Percentiles rank a stretch among this genome's conserved stretches.
Conservation (phyloP, 2,329 filamentous ascomycete genomes). For the Ceratocystis colombiana region DNA sequence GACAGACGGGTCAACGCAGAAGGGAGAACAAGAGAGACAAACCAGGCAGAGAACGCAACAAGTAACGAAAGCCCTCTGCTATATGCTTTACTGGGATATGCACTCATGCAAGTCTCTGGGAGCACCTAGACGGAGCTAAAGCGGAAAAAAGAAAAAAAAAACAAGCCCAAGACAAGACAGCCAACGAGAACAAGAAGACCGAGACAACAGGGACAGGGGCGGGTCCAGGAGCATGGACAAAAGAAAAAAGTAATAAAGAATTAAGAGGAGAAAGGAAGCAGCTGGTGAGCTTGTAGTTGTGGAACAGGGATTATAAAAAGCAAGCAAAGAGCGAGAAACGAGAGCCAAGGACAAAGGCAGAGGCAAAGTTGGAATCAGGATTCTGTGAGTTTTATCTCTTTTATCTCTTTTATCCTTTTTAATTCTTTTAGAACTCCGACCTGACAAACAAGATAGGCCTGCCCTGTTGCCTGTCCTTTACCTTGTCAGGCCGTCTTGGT, state of each 20-base stretch:
- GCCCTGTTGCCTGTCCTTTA: too few relatives aligned
- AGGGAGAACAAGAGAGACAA: neutral
- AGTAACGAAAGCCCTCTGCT: neutral
- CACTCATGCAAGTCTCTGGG: too few relatives aligned
- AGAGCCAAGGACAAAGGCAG: neutral
- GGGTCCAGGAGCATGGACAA: conserved; percentile 13
- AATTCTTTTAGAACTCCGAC: too few relatives aligned
- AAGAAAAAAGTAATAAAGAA: neutral
- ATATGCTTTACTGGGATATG: too few relatives aligned
- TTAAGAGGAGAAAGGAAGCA: neutral
- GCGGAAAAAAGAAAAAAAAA: neutral
- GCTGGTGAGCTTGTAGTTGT: neutral
- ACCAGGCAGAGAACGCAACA: neutral
- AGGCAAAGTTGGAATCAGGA: too few relatives aligned
- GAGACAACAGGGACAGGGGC: conserved; percentile 9
- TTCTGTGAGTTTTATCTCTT: too few relatives aligned
- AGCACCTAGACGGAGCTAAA: too few relatives aligned
- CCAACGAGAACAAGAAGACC: conserved; percentile 5
- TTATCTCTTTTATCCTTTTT: too few relatives aligned
- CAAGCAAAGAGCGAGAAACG: neutral
- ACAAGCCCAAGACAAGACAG: neutral
- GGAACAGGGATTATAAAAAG: neutral
- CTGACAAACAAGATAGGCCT: too few relatives aligned
- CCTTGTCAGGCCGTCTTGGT: too few relatives aligned
- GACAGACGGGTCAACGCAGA: neutral